These are phyloP conservation scores for Macrophomina tecta DNA, from an alignment of 2,329 filamentous ascomycete genomes.

Conservation along the genomic window DNA sequence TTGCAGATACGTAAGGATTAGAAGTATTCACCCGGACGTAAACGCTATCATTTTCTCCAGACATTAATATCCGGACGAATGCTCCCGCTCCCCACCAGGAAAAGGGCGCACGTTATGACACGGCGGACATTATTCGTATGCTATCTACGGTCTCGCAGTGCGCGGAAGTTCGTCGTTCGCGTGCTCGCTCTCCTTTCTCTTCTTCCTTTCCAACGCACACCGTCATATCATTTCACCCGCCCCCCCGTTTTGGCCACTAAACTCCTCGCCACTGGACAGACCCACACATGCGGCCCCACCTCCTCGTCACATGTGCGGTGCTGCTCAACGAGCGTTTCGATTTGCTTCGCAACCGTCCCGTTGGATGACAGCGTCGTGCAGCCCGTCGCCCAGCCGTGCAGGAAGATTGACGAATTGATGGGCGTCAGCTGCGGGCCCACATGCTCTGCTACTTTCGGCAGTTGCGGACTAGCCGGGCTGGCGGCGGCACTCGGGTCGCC, in stretches of 20 bases:
- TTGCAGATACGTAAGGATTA: background rate
- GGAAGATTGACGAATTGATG: slow-evolving; percentile 73
- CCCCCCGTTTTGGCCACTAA: slow-evolving; percentile 63
- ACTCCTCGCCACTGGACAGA: slow-evolving; percentile 68
- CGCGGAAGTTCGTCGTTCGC: too few relatives aligned
- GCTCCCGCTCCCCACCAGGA: too few relatives aligned
- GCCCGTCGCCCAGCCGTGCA: slow-evolving; percentile 70
- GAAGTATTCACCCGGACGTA: background rate
- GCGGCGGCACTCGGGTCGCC: background rate
- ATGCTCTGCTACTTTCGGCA: slow-evolving; percentile 46
- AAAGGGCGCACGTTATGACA: too few relatives aligned
- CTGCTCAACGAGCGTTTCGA: slow-evolving; percentile 65
- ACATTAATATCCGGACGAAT: too few relatives aligned
- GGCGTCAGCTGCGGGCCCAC: slow-evolving; percentile 59
- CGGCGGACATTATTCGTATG: too few relatives aligned
- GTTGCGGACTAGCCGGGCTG: background rate
- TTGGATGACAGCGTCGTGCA: slow-evolving; percentile 76
- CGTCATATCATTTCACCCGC: slow-evolving; percentile 39
- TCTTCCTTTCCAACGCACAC: background rate
- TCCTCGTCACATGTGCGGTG: slow-evolving; percentile 55
- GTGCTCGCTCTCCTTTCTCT: too few relatives aligned
- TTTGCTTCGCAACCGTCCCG: slow-evolving; percentile 68
- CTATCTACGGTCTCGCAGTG: too few relatives aligned
- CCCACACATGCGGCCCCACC: slow-evolving; percentile 66
- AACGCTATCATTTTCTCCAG: background rate